Evolutionary conservation across 2,329 filamentous ascomycete genomes (phyloP).

Genomic region (Hysterium pulicare): DNA sequence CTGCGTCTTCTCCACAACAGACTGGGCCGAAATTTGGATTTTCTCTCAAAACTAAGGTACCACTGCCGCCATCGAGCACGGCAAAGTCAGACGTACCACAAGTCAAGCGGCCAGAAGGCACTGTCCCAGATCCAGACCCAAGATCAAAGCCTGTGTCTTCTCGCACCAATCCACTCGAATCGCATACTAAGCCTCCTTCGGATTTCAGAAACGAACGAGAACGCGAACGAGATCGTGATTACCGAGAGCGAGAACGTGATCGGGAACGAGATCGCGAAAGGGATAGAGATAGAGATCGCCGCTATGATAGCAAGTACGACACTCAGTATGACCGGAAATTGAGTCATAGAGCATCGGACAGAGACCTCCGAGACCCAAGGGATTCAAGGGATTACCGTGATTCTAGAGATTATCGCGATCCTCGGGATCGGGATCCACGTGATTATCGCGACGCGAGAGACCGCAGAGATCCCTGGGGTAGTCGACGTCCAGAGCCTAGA

Average conservation of each 20-base stretch:
- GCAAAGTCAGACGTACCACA: slow-evolving; percentile 48
- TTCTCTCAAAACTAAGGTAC: slow-evolving; percentile 74
- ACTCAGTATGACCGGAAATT: slow-evolving; percentile 1
- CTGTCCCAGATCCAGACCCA: slow-evolving; percentile 39
- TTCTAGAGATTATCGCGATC: slow-evolving; percentile 7
- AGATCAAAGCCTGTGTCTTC: slow-evolving; percentile 38
- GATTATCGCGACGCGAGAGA: slow-evolving; percentile 18
- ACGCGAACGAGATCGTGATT: slow-evolving; percentile 9
- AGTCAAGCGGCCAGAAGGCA: slow-evolving; percentile 29
- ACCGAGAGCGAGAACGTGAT: slow-evolving; percentile 22
- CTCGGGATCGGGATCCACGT: slow-evolving; percentile 15
- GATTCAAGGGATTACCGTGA: slow-evolving; percentile 13
- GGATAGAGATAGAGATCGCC: slow-evolving; percentile 23
- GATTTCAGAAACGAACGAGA: slow-evolving; percentile 24
- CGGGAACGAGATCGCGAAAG: slow-evolving; percentile 31
- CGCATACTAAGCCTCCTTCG: slow-evolving; percentile 20
- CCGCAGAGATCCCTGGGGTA: slow-evolving; percentile 25
- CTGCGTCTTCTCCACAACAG: slow-evolving; percentile 49
- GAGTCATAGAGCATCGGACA: slow-evolving; percentile 3
- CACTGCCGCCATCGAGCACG: slow-evolving; percentile 52
- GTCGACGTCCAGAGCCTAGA: slow-evolving; percentile 25
- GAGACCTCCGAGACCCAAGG: slow-evolving; percentile 9
- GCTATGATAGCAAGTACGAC: slow-evolving; percentile 4
- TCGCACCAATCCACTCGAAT: slow-evolving; percentile 16
- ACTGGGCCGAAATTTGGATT: slow-evolving; percentile 80